These are phyloP conservation scores for Ophiosphaerella herpotricha DNA, from an alignment of 2,329 filamentous ascomycete genomes.

Conservation along the genomic window DNA sequence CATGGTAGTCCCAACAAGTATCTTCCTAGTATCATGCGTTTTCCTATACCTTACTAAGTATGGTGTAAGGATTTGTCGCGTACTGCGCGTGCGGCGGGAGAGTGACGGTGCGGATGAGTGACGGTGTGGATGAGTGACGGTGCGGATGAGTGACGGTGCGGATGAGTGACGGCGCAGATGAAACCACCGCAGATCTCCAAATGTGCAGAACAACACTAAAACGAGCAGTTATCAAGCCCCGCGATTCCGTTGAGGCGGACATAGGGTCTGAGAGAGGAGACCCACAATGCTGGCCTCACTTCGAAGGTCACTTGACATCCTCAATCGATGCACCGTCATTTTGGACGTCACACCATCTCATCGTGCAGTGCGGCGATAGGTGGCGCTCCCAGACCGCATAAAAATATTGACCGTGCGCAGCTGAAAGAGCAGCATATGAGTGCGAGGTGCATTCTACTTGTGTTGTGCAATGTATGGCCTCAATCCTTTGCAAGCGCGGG, in stretches of 20 bases:
- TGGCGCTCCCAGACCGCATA: constrained; percentile 32
- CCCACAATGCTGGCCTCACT: constrained; percentile 16
- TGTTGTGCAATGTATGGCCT: constrained; percentile 27
- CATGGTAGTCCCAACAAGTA: constrained; percentile 7
- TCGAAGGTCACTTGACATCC: neutral
- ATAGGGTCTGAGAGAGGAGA: constrained; percentile 11
- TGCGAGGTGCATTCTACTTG: constrained; percentile 19
- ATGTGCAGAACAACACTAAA: constrained; percentile 17
- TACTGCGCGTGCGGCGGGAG: constrained; percentile 38
- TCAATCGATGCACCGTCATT: constrained; percentile 6
- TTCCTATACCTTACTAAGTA: constrained; percentile 16
- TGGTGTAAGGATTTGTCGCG: constrained; percentile 16
- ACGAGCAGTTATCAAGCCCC: constrained; percentile 14
- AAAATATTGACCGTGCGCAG: constrained; percentile 27
- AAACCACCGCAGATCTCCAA: constrained; percentile 25
- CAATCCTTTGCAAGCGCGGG: constrained; percentile 34
- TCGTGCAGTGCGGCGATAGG: constrained; percentile 32
- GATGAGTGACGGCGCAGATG: constrained; percentile 26
- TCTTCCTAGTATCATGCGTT: constrained; percentile 12
- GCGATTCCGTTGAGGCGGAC: constrained; percentile 1
- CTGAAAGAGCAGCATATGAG: constrained; percentile 14
- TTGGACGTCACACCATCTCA: constrained; percentile 28
- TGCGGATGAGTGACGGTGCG: constrained; percentile 12
- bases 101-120: constrained; percentile 17
- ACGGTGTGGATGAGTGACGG: constrained; percentile 20